Base-by-base conservation (phyloP, 495 filamentous ascomycete genomes). In the Xylaria curta region DNA sequence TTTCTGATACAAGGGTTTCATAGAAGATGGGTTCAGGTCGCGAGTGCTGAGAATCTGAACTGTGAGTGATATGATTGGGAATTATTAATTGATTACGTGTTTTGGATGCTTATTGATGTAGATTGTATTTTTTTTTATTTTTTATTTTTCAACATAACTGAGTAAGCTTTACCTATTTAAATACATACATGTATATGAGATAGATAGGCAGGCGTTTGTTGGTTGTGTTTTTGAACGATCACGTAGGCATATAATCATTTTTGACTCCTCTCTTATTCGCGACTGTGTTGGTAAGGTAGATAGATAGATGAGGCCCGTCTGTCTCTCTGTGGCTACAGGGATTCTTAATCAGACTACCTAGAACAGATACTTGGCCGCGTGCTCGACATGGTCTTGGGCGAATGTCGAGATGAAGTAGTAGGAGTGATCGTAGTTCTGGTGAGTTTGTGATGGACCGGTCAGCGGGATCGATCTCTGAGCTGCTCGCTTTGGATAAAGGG, bases 351-450 rank as follows among this genome's bases (percentile, higher is more conserved):
- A 15, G 51, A 17, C 40, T n/a, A n/a, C n/a, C n/a, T 63, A 66
- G 5, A 79, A 73, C 53, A 97, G 81, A 82, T 94, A 89, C 87
- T 94, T 96, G 49, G 96, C 95, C 68, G 94, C 94, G 81, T 96
- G 94, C 66, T 91, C 89, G 64, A 99, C 86, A 85, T 99, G 96
- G 73, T 98, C 95, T 75, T 91, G 91, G 61, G 92, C 87, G 82
- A 99, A 99, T 13, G 85, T 89, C 38, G 95, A 89, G 84, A 99
- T 95, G 76, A 96, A 97, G 81, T 87, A 98, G 80, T 99, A 99
- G 66, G 93, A 97, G 81, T 98, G 96, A 81, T 99, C 97, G 79
- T 99, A 99, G 64, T 89, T 94, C 78, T 93, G 77, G 12, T 36
- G 36, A 8, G 36, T 38, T 38, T 38, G 36, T 8, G 36, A 38